Percentiles rank a stretch among this genome's conserved stretches.
Conservation (phyloP, 1,284 basidiomycete species). For the Puccinia novopanici region DNA sequence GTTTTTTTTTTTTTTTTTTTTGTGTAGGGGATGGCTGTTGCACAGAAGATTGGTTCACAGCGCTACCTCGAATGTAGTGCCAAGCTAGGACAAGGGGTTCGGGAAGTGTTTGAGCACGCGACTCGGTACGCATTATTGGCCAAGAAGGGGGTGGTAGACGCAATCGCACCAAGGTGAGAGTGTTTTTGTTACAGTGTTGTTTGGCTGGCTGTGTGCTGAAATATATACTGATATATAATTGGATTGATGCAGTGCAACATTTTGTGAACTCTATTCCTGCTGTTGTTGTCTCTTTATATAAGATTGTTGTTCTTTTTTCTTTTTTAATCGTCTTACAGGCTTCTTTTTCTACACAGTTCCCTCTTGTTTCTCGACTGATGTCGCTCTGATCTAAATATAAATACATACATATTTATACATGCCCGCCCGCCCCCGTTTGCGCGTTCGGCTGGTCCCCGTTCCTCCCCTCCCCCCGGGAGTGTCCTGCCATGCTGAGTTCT, state of each 20-base stretch:
- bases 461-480: too few species aligned
- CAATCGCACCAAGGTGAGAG: conserved; percentile 18
- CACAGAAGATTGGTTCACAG: conserved; percentile 83
- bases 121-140: conserved; percentile 74
- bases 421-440: too few species aligned
- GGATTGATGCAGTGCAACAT: conserved; percentile 1
- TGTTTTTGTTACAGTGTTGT: neutral
- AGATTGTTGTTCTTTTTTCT: neutral
- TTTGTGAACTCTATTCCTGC: neutral
- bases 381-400: too few species aligned
- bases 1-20: too few species aligned
- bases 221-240: too few species aligned
- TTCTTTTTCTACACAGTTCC: neutral
- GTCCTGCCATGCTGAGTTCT: too few species aligned
- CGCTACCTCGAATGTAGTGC: conserved; percentile 89
- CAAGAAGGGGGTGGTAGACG: conserved; percentile 43
- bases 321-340: conserved; percentile 18
- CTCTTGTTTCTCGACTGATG: too few species aligned
- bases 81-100: conserved; percentile 82
- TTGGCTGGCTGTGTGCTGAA: neutral
- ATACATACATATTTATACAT: too few species aligned
- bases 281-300: neutral
- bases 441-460: too few species aligned
- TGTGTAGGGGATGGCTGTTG: conserved; percentile 82
- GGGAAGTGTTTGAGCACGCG: conserved; percentile 88